phyloP scores from a whole-genome alignment of 2,329 filamentous ascomycete genomes.

The Pezicula carpinea region DNA sequence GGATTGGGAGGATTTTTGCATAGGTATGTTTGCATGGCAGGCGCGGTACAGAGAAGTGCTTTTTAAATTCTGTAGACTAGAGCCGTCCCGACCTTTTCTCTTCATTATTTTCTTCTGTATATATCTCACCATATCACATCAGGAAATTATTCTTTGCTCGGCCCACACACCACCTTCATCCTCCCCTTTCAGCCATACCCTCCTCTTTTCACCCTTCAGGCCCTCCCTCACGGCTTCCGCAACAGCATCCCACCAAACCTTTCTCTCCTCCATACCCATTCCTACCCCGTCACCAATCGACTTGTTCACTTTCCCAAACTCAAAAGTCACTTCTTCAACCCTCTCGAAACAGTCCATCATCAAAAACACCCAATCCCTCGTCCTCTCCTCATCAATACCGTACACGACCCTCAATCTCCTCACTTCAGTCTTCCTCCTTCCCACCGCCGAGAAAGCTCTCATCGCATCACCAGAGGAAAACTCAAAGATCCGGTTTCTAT shows the following conservation, averaged over 20 bases:
- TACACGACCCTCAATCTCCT: background rate
- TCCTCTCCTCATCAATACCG: background rate
- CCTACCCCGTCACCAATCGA: background rate
- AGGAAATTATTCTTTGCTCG: background rate
- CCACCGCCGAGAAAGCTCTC: background rate
- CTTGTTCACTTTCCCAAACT: background rate
- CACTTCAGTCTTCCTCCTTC: background rate
- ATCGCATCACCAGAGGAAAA: background rate
- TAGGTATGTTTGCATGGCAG: no score
- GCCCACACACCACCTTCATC: background rate
- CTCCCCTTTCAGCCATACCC: background rate
- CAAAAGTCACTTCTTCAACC: conserved; percentile 9
- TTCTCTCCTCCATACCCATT: background rate
- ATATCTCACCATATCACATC: background rate
- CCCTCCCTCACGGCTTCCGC: conserved; percentile 11
- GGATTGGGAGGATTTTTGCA: background rate
- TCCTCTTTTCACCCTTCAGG: background rate
- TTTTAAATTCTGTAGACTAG: no score
- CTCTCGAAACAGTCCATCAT: conserved; percentile 1
- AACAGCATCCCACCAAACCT: conserved; percentile 10
- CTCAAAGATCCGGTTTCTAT: no score
- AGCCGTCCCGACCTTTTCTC: background rate
- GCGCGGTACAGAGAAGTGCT: no score
- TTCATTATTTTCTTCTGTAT: background rate
- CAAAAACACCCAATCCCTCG: conserved; percentile 7